Evolutionary conservation across 108 stramenopile species (phyloP).

Genomic region (Nitzschia inconspicua): DNA sequence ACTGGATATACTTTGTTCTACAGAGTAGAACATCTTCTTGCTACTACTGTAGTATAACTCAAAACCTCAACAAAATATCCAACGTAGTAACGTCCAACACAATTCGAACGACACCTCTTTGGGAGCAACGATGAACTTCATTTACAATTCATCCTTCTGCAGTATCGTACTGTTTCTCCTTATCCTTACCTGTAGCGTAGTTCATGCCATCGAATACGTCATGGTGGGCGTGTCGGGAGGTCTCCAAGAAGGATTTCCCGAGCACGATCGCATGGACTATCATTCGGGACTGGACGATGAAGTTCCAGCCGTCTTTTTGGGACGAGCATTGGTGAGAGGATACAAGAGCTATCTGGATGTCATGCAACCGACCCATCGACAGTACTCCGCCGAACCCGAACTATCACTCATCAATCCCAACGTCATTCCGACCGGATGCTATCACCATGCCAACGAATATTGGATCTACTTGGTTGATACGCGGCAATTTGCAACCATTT

Average conservation of each 20-base stretch:
- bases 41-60: too few species aligned
- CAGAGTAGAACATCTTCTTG: too few species aligned
- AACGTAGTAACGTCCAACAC: too few species aligned
- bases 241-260: slow-evolving; percentile 40
- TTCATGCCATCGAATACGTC: too few species aligned
- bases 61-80: too few species aligned
- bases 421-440: slow-evolving; percentile 50
- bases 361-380: slow-evolving; percentile 46
- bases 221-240: slow-evolving; percentile 39
- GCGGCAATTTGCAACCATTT: slow-evolving; percentile 31
- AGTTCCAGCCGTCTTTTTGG: slow-evolving; percentile 39
- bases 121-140: too few species aligned
- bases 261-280: slow-evolving; percentile 33
- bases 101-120: too few species aligned
- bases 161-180: too few species aligned
- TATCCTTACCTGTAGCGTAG: too few species aligned
- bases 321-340: slow-evolving; percentile 49
- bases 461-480: slow-evolving; percentile 52
- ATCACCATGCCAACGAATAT: slow-evolving; percentile 61
- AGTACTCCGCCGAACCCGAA: slow-evolving; percentile 35
- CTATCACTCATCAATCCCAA: slow-evolving; percentile 37
- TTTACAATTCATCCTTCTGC: too few species aligned
- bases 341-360: slow-evolving; percentile 57
- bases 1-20: too few species aligned
- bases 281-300: slow-evolving; percentile 22